Evolutionary conservation across 352 stramenopile genomes (phyloP).

Genomic region (Peronospora belbahrii): DNA sequence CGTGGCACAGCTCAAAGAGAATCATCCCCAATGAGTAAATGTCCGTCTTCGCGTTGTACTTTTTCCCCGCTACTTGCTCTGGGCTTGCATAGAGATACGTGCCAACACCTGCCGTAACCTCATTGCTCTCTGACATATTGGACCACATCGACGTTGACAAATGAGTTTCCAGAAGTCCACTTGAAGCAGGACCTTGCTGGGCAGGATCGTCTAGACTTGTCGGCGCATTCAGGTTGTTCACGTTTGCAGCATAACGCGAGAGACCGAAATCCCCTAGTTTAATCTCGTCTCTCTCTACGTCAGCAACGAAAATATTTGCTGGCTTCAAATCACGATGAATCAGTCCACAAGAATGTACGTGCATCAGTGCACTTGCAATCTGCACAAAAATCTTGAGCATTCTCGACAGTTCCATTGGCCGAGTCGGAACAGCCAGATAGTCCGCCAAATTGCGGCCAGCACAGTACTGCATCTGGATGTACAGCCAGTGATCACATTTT

Average conservation of each 20-base stretch:
- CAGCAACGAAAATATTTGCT: conserved; percentile 88
- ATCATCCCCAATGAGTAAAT: conserved; percentile 90
- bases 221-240: conserved; percentile 57
- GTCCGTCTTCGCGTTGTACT: conserved; percentile 90
- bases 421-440: conserved; percentile 62
- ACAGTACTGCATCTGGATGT: conserved; percentile 92
- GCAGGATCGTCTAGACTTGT: conserved; percentile 30
- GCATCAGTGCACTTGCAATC: conserved; percentile 83
- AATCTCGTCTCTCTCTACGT: conserved; percentile 77
- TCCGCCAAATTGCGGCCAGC: conserved; percentile 78
- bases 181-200: conserved; percentile 16
- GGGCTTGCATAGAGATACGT: conserved; percentile 88
- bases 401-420: conserved; percentile 65
- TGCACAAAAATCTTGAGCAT: conserved; percentile 85
- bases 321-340: conserved; percentile 91
- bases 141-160: conserved; percentile 57
- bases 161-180: conserved; percentile 21
- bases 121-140: conserved; percentile 66
- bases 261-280: conserved; percentile 88
- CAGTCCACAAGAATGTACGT: conserved; percentile 85
- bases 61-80: conserved; percentile 84
- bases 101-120: conserved; percentile 83
- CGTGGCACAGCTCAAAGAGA: conserved; percentile 86
- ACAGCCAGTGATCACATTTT: conserved; percentile 83
- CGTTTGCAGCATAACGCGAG: conserved; percentile 74